Evolutionary conservation across 495 filamentous ascomycete species (phyloP), one percentile per base, ranked within the genome.

Genomic region (Penicillium malachiteum): DNA sequence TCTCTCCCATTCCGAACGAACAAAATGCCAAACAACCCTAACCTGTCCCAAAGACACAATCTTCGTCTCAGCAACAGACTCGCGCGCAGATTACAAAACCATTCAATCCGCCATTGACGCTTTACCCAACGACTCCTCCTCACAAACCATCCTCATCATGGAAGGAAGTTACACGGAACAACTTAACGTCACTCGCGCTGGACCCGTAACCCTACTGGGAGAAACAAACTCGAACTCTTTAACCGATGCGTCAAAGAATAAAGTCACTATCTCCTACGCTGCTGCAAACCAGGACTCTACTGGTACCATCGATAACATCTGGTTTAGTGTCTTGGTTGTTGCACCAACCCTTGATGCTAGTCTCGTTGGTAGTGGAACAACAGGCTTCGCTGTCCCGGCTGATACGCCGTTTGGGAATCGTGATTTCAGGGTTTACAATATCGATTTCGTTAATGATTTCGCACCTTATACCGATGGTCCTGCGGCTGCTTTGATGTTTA

Each of bases 361-460:
- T 42, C 65, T 82, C 14, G 84, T 81, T 0, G 82, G 82, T 31
- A 71, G 76, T 8, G 83, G 82, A 7, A 69, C 82, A 0, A 81
- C 78, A 0, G 82, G 83, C 7, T 81, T 76, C 58, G 61, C 79
- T 0, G 82, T 86, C 5, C 81, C 82, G 2, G 70, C 60, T 3
- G 78, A 77, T 17, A 85, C 83, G 16, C 81, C 81, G 0, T 84
- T 84, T 58, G 82, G 83, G 3, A 81, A 76, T 57, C 56, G 50
- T 1, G 71, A 86, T 63, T 86, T 86, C 67, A 69, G 82, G 34
- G 77, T 71, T 0, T 86, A 86, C 59, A 84, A 86, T 57, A 65
- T 85, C 42, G 78, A 86, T 56, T 82, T 86, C 59, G 69, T 69
- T 13, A 86, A 86, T 65, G 75, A 73, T n/a, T 83, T 73, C 59